Percentiles rank a stretch among this genome's conserved stretches.
Evolutionary conservation across 1,284 basidiomycete species (phyloP).

Genomic region (Malassezia pachydermatis): DNA sequence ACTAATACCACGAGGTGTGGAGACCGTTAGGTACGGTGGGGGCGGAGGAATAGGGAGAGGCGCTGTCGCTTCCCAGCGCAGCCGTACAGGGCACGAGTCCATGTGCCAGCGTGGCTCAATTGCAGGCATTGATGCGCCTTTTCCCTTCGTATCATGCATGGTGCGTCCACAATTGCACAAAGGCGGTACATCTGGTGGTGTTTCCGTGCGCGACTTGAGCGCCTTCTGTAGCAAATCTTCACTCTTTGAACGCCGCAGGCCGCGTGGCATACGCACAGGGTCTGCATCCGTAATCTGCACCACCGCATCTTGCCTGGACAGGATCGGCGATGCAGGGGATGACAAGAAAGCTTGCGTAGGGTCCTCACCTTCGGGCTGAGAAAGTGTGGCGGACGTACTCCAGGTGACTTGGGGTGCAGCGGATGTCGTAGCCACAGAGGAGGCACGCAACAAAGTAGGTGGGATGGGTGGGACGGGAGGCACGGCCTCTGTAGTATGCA

Average conservation of each 20-base stretch:
- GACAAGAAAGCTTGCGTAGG: constrained; percentile 6
- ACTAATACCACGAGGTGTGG: constrained; percentile 12
- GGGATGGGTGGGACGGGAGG: constrained; percentile 6
- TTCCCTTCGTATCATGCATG: too few species aligned
- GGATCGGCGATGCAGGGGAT: constrained; percentile 8
- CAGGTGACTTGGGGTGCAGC: background rate
- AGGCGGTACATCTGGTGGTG: background rate
- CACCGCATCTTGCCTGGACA: constrained; percentile 12
- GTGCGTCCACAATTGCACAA: constrained; percentile 8
- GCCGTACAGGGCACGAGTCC: constrained; percentile 11
- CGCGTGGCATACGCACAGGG: background rate
- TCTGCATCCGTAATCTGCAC: constrained; percentile 1
- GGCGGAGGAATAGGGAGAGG: constrained; percentile 6
- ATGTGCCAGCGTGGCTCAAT: constrained; percentile 14
- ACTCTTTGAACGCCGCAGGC: constrained; percentile 15
- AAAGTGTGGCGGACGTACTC: background rate
- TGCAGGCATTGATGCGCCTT: background rate
- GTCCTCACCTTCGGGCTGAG: background rate
- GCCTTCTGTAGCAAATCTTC: constrained; percentile 15
- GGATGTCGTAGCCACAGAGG: background rate
- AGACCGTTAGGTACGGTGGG: constrained; percentile 14
- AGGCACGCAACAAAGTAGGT: background rate
- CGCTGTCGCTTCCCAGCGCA: constrained; percentile 4
- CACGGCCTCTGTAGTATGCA: background rate
- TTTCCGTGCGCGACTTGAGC: constrained; percentile 3